phyloP scores from a whole-genome alignment of 2,329 filamentous ascomycete species.

The Calonectria ilicicola region DNA sequence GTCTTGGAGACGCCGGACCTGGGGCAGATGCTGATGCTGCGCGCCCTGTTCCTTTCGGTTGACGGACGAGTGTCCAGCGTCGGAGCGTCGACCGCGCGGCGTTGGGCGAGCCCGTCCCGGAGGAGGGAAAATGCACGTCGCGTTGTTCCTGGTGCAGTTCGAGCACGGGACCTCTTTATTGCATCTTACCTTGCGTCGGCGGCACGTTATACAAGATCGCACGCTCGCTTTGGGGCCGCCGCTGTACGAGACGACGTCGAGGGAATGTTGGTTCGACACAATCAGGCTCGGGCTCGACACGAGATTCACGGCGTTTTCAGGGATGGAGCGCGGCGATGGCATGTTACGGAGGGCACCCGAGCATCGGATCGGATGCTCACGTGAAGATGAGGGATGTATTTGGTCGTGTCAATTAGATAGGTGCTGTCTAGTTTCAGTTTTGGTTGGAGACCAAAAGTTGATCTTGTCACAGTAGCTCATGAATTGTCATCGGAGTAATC shows the following conservation, averaged over 20 bases:
- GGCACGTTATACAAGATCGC: conserved; percentile 24
- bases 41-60: neutral
- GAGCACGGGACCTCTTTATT: conserved; percentile 23
- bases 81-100: conserved; percentile 15
- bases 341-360: conserved; percentile 1
- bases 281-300: conserved; percentile 11
- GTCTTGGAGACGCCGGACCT: neutral
- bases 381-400: neutral
- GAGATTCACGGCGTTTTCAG: neutral
- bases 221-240: conserved; percentile 12
- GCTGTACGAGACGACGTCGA: neutral
- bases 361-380: conserved; percentile 3
- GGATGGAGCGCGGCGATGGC: neutral
- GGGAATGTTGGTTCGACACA: conserved; percentile 1
- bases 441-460: too few relatives aligned
- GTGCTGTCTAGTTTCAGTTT: neutral
- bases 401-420: neutral
- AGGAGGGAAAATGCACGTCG: conserved; percentile 19
- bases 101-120: conserved; percentile 22
- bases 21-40: neutral
- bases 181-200: conserved; percentile 25
- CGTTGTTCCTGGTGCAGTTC: conserved; percentile 18
- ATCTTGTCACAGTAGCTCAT: too few relatives aligned
- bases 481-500: too few relatives aligned
- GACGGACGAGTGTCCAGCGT: conserved; percentile 5